A percentile compares a stretch with the other conserved stretches of the same genome.
phyloP scores from a whole-genome alignment of 805 yeast species.

The Cyberlindnera samutprakarnensis region DNA sequence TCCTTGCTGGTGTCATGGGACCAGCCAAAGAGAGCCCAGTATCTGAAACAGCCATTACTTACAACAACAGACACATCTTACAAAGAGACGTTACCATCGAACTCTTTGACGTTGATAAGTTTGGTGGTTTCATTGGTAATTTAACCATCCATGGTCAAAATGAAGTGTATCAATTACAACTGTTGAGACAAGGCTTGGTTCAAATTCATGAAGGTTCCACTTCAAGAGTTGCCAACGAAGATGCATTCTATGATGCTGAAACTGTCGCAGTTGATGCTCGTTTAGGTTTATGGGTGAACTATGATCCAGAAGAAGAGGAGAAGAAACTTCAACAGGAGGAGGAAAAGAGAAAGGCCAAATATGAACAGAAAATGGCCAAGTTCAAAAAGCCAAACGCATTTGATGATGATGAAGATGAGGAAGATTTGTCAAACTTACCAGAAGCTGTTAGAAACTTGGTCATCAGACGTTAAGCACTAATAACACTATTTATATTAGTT shows the following conservation, averaged over 20 bases:
- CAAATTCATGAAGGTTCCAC: constrained; percentile 61
- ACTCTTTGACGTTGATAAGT: constrained; percentile 61
- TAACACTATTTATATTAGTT: background rate
- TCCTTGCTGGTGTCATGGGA: constrained; percentile 65
- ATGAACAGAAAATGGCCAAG: constrained; percentile 18
- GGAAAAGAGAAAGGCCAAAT: constrained; percentile 19
- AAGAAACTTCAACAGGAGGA: constrained; percentile 19
- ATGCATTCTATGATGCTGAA: constrained; percentile 54
- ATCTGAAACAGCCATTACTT: constrained; percentile 46
- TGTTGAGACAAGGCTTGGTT: constrained; percentile 58
- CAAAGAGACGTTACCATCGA: constrained; percentile 73
- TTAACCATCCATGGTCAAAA: constrained; percentile 44
- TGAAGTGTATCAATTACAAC: constrained; percentile 47
- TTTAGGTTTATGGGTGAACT: constrained; percentile 63
- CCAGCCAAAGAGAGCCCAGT: constrained; percentile 27
- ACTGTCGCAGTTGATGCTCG: constrained; percentile 45
- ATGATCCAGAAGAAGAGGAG: constrained; percentile 37
- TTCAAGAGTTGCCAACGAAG: constrained; percentile 43
- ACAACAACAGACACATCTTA: constrained; percentile 43
- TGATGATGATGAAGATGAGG: constrained; percentile 20
- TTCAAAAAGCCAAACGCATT: constrained; percentile 17
- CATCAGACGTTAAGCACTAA: constrained; percentile 7
- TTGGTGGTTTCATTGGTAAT: constrained; percentile 78
- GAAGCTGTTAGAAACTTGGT: constrained; percentile 22
- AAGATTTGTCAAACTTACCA: constrained; percentile 20